Conservation (phyloP, 768 basidiomycete genomes). For the Collybiopsis confluens region DNA sequence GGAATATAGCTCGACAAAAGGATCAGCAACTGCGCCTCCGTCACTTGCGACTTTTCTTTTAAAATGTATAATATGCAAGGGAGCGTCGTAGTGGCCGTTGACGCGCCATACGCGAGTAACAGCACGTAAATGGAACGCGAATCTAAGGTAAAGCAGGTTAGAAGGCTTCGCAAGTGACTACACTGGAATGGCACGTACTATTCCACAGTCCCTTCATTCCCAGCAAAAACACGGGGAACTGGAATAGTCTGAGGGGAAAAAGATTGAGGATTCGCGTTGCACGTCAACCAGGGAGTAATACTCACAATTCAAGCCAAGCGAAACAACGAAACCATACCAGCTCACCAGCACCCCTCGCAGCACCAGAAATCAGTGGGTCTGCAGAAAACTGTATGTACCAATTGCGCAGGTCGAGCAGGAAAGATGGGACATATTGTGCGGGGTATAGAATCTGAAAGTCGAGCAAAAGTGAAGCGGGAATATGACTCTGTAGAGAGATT, state of each 20-base stretch:
- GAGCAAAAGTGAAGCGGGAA: slow-evolving; percentile 63
- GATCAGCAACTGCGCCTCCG: slow-evolving; percentile 30
- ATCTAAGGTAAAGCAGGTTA: slow-evolving; percentile 27
- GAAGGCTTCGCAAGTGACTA: neutral
- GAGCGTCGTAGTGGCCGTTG: slow-evolving; percentile 72
- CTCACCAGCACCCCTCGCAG: slow-evolving; percentile 35
- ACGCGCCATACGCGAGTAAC: slow-evolving; percentile 71
- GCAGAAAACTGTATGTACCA: slow-evolving; percentile 55
- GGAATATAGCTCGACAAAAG: slow-evolving; percentile 56
- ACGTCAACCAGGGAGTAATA: neutral
- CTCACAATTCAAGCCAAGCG: neutral
- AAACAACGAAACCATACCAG: slow-evolving; percentile 23
- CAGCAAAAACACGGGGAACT: slow-evolving; percentile 75
- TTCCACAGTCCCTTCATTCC: slow-evolving; percentile 57
- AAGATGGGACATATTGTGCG: slow-evolving; percentile 39
- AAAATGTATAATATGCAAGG: slow-evolving; percentile 64
- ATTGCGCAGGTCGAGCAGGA: slow-evolving; percentile 38
- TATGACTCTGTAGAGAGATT: slow-evolving; percentile 41
- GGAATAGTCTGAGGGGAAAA: slow-evolving; percentile 47
- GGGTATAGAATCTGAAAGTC: slow-evolving; percentile 72
- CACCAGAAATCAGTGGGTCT: slow-evolving; percentile 63
- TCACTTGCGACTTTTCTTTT: slow-evolving; percentile 23
- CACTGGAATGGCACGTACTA: slow-evolving; percentile 28
- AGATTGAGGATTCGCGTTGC: neutral
- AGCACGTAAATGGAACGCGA: slow-evolving; percentile 53